Evolutionary conservation across 73 alveolate genomes (phyloP).

Genomic region (Symbiodinium natans): DNA sequence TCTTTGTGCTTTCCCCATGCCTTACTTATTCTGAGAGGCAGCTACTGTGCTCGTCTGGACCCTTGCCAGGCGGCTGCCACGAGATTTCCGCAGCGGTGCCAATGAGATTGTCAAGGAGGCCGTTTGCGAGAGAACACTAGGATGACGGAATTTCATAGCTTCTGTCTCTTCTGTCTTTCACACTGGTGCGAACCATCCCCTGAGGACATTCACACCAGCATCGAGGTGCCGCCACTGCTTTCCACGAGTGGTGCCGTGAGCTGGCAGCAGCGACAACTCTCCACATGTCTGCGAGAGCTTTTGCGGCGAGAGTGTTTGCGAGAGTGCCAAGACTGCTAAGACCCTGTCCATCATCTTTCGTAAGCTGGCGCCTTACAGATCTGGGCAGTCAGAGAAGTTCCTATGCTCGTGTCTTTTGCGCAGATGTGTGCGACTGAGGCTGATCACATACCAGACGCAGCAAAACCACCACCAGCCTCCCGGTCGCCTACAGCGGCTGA

Average conservation of each 20-base stretch:
- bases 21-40: too few species aligned
- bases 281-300: too few species aligned
- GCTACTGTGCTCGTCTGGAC: too few species aligned
- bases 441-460: constrained; percentile 70
- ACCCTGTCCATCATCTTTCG: constrained; percentile 58
- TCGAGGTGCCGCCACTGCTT: constrained; percentile 70
- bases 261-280: too few species aligned
- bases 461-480: constrained; percentile 85
- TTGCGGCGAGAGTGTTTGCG: too few species aligned
- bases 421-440: neutral
- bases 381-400: neutral
- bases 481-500: constrained; percentile 45
- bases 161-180: neutral
- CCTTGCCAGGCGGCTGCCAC: constrained; percentile 90
- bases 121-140: too few species aligned
- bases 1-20: too few species aligned
- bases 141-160: neutral
- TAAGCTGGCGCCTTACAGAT: constrained; percentile 11
- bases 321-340: too few species aligned
- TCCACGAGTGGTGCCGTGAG: constrained; percentile 30
- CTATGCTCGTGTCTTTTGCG: neutral
- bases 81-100: constrained; percentile 79
- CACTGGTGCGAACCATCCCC: too few species aligned
- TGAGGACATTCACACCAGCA: constrained; percentile 88
- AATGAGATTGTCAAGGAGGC: constrained; percentile 63